These are phyloP conservation scores for Oryza brachyantha DNA, from an alignment of 176 grass and related monocot species.

Conservation along the genomic window DNA sequence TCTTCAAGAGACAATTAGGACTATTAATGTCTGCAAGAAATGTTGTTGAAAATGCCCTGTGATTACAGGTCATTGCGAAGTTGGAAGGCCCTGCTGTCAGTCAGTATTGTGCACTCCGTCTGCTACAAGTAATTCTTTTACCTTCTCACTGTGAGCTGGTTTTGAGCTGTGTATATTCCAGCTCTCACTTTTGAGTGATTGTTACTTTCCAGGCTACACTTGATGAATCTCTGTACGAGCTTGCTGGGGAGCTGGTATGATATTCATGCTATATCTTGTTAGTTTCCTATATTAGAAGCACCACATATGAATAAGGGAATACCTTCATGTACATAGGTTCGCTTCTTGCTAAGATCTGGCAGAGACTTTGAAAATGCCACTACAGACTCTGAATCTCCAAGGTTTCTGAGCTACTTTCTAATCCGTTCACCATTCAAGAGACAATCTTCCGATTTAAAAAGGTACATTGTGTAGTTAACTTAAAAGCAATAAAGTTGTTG, in stretches of 20 bases:
- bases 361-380: slow-evolving; percentile 81
- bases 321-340: slow-evolving; percentile 52
- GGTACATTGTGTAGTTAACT: slow-evolving; percentile 43
- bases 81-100: slow-evolving; percentile 89
- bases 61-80: slow-evolving; percentile 95
- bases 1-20: too few species aligned
- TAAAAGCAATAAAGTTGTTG: neutral
- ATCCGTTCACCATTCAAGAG: slow-evolving; percentile 72
- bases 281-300: slow-evolving; percentile 20
- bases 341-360: slow-evolving; percentile 94
- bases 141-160: slow-evolving; percentile 25
- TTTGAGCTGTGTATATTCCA: slow-evolving; percentile 30
- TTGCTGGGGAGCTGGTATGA: slow-evolving; percentile 88
- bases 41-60: slow-evolving; percentile 20
- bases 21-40: slow-evolving; percentile 11
- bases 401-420: slow-evolving; percentile 81
- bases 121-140: slow-evolving; percentile 76
- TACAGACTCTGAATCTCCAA: slow-evolving; percentile 87
- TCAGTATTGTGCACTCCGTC: slow-evolving; percentile 91
- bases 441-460: slow-evolving; percentile 88
- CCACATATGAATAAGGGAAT: slow-evolving; percentile 21
- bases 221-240: slow-evolving; percentile 92
- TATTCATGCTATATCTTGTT: slow-evolving; percentile 41
- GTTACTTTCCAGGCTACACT: slow-evolving; percentile 72
- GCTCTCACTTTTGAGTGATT: slow-evolving; percentile 26